These are phyloP conservation scores for Meyerozyma carpophila DNA, from an alignment of 1,139 yeast genomes.

Conservation along the genomic window DNA sequence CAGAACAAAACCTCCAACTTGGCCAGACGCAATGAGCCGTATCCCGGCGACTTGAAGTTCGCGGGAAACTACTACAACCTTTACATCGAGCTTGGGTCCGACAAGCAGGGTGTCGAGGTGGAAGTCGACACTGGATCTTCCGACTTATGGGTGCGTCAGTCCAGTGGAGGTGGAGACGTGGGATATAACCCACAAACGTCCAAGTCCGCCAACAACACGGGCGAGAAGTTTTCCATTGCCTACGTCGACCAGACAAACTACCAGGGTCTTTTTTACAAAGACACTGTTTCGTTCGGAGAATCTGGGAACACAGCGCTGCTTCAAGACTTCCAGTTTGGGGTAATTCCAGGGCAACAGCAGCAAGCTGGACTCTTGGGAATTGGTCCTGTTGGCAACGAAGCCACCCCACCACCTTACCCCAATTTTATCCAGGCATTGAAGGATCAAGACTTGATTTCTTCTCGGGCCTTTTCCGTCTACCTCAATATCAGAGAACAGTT, in stretches of 20 bases:
- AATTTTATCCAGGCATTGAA: conserved; percentile 10
- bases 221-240: not conserved
- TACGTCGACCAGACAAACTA: not conserved
- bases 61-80: conserved; percentile 8
- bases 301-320: not conserved
- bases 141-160: conserved; percentile 14
- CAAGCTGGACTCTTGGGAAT: conserved; percentile 10
- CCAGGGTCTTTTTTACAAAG: not conserved
- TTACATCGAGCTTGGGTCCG: conserved; percentile 10
- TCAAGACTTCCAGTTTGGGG: not conserved
- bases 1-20: no score
- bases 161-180: not conserved
- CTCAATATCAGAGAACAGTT: not conserved
- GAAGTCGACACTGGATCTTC: conserved; percentile 18
- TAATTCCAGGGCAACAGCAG: no score
- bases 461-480: conserved; percentile 2
- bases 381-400: conserved; percentile 9
- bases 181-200: not conserved
- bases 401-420: conserved; percentile 6
- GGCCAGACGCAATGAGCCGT: not conserved
- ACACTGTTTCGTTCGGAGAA: not conserved
- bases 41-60: not conserved
- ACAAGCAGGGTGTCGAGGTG: conserved; percentile 8
- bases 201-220: not conserved
- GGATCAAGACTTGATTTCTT: conserved; percentile 7